Evolutionary conservation across 192 early-diverging fungal genomes (phyloP).

Genomic region (Linnemannia elongata): DNA sequence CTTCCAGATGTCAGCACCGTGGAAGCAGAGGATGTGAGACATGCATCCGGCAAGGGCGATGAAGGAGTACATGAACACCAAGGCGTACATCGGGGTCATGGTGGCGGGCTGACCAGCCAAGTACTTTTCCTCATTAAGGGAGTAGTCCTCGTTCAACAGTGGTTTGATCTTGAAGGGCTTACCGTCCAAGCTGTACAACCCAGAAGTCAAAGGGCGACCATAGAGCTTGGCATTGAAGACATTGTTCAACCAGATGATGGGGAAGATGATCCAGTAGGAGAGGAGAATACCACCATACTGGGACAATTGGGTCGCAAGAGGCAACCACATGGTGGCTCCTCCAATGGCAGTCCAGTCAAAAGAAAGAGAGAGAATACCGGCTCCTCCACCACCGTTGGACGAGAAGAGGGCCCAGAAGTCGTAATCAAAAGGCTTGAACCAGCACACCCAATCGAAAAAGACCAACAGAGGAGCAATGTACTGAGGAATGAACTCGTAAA

Average conservation of each 20-base stretch:
- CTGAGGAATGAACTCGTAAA: slow-evolving; percentile 62
- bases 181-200: slow-evolving; percentile 17
- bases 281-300: slow-evolving; percentile 69
- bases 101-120: slow-evolving; percentile 57
- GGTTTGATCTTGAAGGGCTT: neutral
- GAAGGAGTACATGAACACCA: slow-evolving; percentile 54
- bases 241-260: slow-evolving; percentile 72
- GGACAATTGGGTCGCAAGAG: slow-evolving; percentile 68
- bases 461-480: slow-evolving; percentile 39
- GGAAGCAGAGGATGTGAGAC: slow-evolving; percentile 69
- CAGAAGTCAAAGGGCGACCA: slow-evolving; percentile 22
- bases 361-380: slow-evolving; percentile 74
- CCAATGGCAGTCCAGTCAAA: slow-evolving; percentile 74
- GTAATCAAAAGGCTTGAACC: slow-evolving; percentile 34
- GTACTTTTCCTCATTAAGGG: slow-evolving; percentile 60
- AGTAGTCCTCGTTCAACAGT: slow-evolving; percentile 16
- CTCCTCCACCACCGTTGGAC: slow-evolving; percentile 62
- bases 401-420: slow-evolving; percentile 41
- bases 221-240: slow-evolving; percentile 16
- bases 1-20: slow-evolving; percentile 71
- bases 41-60: slow-evolving; percentile 66
- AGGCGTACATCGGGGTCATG: slow-evolving; percentile 63
- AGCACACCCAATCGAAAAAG: slow-evolving; percentile 49
- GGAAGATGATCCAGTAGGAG: slow-evolving; percentile 78
- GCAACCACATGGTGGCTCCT: slow-evolving; percentile 31